These are phyloP conservation scores for Salix koriyanagi DNA, from an alignment of 345 rosid species.

Conservation along the genomic window DNA sequence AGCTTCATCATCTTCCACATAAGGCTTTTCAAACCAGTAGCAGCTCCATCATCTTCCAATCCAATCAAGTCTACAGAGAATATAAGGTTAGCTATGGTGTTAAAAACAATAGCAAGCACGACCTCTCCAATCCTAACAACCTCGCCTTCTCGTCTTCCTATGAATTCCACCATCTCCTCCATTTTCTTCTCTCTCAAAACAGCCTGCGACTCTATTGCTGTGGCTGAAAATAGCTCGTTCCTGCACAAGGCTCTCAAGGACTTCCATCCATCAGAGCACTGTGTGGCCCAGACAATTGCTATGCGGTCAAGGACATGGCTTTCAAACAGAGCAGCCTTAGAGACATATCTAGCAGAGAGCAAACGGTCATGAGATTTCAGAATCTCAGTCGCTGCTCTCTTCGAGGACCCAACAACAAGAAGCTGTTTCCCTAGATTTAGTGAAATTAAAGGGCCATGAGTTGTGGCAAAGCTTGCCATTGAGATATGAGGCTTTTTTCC, in stretches of 20 bases:
- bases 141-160: not conserved
- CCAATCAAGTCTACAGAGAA: conserved; percentile 4
- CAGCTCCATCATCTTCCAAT: conserved; percentile 1
- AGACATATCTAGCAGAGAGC: too few relatives aligned
- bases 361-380: not conserved
- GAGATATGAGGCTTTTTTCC: too few relatives aligned
- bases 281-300: not conserved
- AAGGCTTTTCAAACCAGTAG: not conserved
- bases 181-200: conserved; percentile 12
- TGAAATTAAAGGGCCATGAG: not conserved
- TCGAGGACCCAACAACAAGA: not conserved
- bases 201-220: conserved; percentile 13
- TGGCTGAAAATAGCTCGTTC: conserved; percentile 13
- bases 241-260: conserved; percentile 6
- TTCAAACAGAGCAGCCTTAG: too few relatives aligned
- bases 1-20: not conserved
- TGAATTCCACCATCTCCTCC: conserved; percentile 10
- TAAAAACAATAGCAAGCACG: conserved; percentile 13
- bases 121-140: conserved; percentile 12
- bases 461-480: not conserved
- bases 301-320: too few relatives aligned
- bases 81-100: conserved; percentile 6
- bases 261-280: conserved; percentile 13
- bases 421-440: not conserved
- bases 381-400: not conserved